These are phyloP conservation scores for Deakozyma indianensis DNA, from an alignment of 805 yeast genomes.

Conservation along the genomic window DNA sequence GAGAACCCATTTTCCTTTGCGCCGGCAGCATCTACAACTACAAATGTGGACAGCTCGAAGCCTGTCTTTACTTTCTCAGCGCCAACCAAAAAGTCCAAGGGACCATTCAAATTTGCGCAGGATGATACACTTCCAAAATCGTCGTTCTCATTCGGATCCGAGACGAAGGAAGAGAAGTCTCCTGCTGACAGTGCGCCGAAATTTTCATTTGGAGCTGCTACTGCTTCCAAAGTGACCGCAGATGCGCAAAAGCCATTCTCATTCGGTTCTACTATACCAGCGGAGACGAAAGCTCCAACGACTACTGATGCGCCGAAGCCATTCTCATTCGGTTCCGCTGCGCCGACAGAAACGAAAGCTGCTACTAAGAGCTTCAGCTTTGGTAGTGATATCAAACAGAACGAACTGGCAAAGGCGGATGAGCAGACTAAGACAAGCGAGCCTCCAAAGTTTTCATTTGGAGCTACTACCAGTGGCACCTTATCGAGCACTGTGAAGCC, in stretches of 20 bases:
- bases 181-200: constrained; percentile 2
- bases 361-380: no score
- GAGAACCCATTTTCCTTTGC: constrained; percentile 36
- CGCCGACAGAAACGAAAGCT: constrained; percentile 5
- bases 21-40: constrained; percentile 10
- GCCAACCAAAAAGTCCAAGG: constrained; percentile 3
- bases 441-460: constrained; percentile 17
- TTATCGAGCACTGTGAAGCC: constrained; percentile 5
- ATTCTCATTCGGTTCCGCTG: constrained; percentile 9
- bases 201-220: constrained; percentile 13
- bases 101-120: background rate
- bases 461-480: constrained; percentile 14
- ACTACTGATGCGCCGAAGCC: constrained; percentile 8
- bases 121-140: constrained; percentile 4
- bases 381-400: no score
- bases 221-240: constrained; percentile 4
- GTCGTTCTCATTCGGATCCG: constrained; percentile 1
- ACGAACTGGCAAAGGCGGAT: no score
- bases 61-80: constrained; percentile 23
- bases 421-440: no score
- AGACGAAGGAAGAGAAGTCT: background rate
- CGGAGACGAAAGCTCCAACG: constrained; percentile 6
- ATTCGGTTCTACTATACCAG: constrained; percentile 7
- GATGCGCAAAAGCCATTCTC: constrained; percentile 10
- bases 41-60: constrained; percentile 12